A percentile compares a stretch with the other conserved stretches of the same genome.
Conservation (phyloP, 805 yeast genomes). For the Candida oleophila region DNA sequence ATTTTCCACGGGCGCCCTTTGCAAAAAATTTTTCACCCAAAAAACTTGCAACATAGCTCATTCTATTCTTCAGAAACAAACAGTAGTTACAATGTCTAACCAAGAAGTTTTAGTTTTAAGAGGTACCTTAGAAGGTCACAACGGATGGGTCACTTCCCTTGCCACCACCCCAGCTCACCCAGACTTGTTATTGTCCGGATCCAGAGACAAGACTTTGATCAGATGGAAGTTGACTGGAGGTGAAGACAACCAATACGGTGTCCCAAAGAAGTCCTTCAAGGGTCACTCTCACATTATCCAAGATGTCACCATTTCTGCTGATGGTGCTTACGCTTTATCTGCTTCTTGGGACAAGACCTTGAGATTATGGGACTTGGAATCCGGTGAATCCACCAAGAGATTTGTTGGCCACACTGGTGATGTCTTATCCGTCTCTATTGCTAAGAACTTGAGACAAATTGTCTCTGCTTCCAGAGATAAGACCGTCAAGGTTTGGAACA, state of each 20-base stretch:
- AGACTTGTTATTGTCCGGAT: conserved; percentile 95
- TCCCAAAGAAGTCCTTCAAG: conserved; percentile 92
- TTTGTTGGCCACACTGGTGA: conserved; percentile 98
- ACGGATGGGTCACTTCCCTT: conserved; percentile 93
- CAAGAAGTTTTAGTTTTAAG: conserved; percentile 98
- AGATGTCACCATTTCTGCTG: conserved; percentile 96
- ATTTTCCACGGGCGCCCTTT: conserved; percentile 4
- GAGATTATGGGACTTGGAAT: conserved; percentile 95
- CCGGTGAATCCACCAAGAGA: conserved; percentile 92
- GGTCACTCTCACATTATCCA: conserved; percentile 99
- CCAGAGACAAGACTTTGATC: conserved; percentile 98
- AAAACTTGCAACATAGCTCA: conserved; percentile 7
- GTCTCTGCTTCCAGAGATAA: conserved; percentile 99
- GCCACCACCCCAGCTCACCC: conserved; percentile 99
- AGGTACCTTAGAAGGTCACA: conserved; percentile 95
- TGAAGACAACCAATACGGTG: conserved; percentile 91
- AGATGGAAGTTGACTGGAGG: conserved; percentile 97
- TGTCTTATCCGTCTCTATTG: conserved; percentile 94
- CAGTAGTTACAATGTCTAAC: conserved; percentile 55
- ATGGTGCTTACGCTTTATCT: conserved; percentile 96
- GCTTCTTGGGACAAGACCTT: conserved; percentile 99
- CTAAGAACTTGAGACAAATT: conserved; percentile 95
- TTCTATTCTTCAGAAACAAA: conserved; percentile 5
- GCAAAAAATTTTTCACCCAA: conserved; percentile 11
- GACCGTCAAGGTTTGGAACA: conserved; percentile 99